phyloP scores from a whole-genome alignment of 2,329 filamentous ascomycete species.

The Fusarium nelsonii region DNA sequence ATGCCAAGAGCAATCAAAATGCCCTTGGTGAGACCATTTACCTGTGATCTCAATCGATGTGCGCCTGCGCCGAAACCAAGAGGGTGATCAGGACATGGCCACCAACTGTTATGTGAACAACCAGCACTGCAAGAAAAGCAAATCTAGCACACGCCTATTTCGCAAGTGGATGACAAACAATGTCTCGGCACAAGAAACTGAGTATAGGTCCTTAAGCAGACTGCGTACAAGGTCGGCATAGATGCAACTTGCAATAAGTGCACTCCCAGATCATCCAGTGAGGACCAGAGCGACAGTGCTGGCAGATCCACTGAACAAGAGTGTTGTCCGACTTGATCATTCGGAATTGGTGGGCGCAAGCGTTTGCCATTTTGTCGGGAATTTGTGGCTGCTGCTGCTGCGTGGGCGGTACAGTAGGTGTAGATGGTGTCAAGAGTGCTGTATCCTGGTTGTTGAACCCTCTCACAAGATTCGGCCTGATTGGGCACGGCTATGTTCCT shows the following conservation, averaged over 20 bases:
- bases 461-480: constrained; percentile 43
- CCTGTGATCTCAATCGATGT: constrained; percentile 30
- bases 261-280: constrained; percentile 79
- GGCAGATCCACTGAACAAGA: constrained; percentile 74
- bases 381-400: constrained; percentile 25
- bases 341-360: constrained; percentile 72
- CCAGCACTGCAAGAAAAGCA: constrained; percentile 11
- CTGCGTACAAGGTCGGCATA: constrained; percentile 70
- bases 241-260: constrained; percentile 75
- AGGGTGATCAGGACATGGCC: constrained; percentile 40
- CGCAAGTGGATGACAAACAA: constrained; percentile 32
- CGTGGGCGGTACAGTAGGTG: constrained; percentile 35
- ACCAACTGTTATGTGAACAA: constrained; percentile 31
- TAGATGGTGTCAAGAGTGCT: constrained; percentile 32
- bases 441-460: constrained; percentile 32
- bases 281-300: constrained; percentile 72
- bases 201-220: constrained; percentile 42
- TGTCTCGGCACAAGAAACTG: constrained; percentile 31
- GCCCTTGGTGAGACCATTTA: constrained; percentile 33
- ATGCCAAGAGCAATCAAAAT: constrained; percentile 40
- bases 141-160: constrained; percentile 30
- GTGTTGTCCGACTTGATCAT: constrained; percentile 76
- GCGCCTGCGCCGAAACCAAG: constrained; percentile 39
- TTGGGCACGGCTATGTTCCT: constrained; percentile 41
- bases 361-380: constrained; percentile 60